A percentile compares a stretch with the other conserved stretches of the same genome.
These are phyloP conservation scores for Antrodiella citrinella DNA, from an alignment of 768 basidiomycete genomes.

Conservation along the genomic window DNA sequence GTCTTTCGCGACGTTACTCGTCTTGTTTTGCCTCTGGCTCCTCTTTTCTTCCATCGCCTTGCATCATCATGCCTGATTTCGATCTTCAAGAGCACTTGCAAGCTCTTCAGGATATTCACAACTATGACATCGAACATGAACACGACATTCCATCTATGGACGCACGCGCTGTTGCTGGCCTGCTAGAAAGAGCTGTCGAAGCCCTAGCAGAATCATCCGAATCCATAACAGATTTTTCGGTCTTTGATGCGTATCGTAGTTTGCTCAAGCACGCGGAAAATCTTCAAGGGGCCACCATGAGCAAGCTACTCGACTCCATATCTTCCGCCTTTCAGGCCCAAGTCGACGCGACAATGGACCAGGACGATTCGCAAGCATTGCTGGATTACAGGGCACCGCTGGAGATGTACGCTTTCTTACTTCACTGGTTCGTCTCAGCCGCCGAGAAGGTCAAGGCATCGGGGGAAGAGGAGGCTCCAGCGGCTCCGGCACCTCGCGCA, in stretches of 20 bases:
- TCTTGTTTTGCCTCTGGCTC: too few relatives aligned
- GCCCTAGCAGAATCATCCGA: constrained; percentile 72
- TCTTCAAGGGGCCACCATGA: constrained; percentile 61
- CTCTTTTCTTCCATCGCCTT: neutral
- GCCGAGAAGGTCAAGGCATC: constrained; percentile 68
- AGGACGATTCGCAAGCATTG: constrained; percentile 55
- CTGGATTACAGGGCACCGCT: constrained; percentile 62
- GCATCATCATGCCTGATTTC: constrained; percentile 33
- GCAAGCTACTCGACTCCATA: constrained; percentile 83
- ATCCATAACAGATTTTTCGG: constrained; percentile 53
- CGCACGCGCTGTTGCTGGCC: constrained; percentile 28
- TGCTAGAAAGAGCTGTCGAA: constrained; percentile 72
- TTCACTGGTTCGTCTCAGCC: constrained; percentile 84
- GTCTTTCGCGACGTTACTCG: neutral
- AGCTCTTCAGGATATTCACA: constrained; percentile 47
- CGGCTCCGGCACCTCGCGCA: constrained; percentile 35
- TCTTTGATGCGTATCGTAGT: constrained; percentile 78
- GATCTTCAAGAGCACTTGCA: constrained; percentile 77
- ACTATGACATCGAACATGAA: constrained; percentile 64
- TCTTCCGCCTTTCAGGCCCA: constrained; percentile 67
- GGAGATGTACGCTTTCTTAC: constrained; percentile 87
- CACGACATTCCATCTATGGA: constrained; percentile 54
- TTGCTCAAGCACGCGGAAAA: constrained; percentile 68
- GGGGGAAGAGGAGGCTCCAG: constrained; percentile 34
- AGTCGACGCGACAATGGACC: constrained; percentile 65